Conservation (phyloP, 495 filamentous ascomycete genomes). For the Trichocladium uniseriatum region DNA sequence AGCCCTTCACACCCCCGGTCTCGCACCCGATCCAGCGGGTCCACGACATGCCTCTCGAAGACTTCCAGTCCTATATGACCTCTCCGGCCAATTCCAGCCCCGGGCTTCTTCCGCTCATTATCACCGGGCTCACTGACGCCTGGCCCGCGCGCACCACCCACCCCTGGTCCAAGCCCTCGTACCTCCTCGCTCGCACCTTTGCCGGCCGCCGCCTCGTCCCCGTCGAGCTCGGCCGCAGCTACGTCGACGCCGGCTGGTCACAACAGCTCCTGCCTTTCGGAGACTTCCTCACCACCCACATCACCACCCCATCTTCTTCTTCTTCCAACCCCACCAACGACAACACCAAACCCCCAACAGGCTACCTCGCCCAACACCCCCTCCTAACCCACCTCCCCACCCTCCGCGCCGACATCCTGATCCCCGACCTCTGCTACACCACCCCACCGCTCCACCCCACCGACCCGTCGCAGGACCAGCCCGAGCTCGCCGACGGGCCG, state of each 20-base stretch:
- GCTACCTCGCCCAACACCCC: slow-evolving; percentile 87
- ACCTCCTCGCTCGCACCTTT: slow-evolving; percentile 68
- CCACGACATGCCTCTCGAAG: slow-evolving; percentile 43
- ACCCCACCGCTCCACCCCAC: slow-evolving; percentile 28
- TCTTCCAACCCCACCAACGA: not conserved
- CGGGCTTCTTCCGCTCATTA: slow-evolving; percentile 54
- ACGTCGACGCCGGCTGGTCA: slow-evolving; percentile 79
- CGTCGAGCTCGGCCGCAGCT: slow-evolving; percentile 80
- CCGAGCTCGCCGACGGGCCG: slow-evolving; percentile 27
- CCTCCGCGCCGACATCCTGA: slow-evolving; percentile 62
- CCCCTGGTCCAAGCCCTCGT: slow-evolving; percentile 63
- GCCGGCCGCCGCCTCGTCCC: slow-evolving; percentile 72
- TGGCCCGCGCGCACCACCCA: slow-evolving; percentile 72
- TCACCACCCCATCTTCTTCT: slow-evolving; percentile 27
- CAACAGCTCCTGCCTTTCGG: slow-evolving; percentile 72
- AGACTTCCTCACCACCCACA: slow-evolving; percentile 55
- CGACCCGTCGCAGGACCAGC: slow-evolving; percentile 28
- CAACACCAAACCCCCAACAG: slow-evolving; percentile 25
- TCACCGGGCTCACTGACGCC: slow-evolving; percentile 50
- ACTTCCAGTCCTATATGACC: slow-evolving; percentile 56
- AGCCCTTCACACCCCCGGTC: slow-evolving; percentile 36
- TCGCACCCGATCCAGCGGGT: slow-evolving; percentile 27
- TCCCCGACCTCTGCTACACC: slow-evolving; percentile 83
- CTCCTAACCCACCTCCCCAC: slow-evolving; percentile 75
- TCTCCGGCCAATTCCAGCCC: not conserved